A percentile compares a stretch with the other conserved stretches of the same genome.
These are phyloP conservation scores for Saccharomycopsis sp. DNA, from an alignment of 805 yeast species.

Conservation along the genomic window DNA sequence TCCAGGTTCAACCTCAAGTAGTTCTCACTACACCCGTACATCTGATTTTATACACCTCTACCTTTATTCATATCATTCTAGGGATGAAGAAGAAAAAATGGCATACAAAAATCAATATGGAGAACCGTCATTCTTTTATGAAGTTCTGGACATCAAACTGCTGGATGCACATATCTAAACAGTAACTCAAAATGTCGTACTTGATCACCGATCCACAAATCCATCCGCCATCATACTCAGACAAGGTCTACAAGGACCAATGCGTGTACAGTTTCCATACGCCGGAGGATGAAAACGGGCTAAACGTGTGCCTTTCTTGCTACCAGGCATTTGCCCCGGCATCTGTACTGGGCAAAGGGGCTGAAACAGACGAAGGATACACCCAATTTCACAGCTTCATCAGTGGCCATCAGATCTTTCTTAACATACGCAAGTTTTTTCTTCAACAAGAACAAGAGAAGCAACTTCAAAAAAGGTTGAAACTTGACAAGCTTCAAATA, in stretches of 20 bases:
- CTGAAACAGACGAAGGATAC: slow-evolving; percentile 5
- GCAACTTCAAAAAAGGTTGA: slow-evolving; percentile 14
- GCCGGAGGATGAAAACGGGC: slow-evolving; percentile 18
- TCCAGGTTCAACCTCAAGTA: too few relatives aligned
- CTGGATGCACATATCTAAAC: too few relatives aligned
- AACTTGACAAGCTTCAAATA: slow-evolving; percentile 19
- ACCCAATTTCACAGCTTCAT: slow-evolving; percentile 13
- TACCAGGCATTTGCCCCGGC: slow-evolving; percentile 20
- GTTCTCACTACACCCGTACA: too few relatives aligned
- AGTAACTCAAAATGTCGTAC: background rate
- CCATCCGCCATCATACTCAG: slow-evolving; percentile 12
- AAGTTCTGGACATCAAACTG: too few relatives aligned
- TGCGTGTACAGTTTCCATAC: slow-evolving; percentile 21
- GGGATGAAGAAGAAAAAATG: too few relatives aligned
- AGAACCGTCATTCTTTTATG: too few relatives aligned
- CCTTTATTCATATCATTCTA: too few relatives aligned
- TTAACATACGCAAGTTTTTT: slow-evolving; percentile 17
- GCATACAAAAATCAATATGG: too few relatives aligned
- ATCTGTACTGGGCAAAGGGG: background rate
- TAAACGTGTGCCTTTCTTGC: slow-evolving; percentile 20
- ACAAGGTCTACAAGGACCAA: slow-evolving; percentile 18
- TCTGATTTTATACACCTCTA: too few relatives aligned
- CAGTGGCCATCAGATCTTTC: slow-evolving; percentile 16
- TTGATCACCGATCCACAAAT: slow-evolving; percentile 5
- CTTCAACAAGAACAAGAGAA: slow-evolving; percentile 16